Evolutionary conservation across 495 filamentous ascomycete species (phyloP).

Genomic region (Penicillium desertorum): DNA sequence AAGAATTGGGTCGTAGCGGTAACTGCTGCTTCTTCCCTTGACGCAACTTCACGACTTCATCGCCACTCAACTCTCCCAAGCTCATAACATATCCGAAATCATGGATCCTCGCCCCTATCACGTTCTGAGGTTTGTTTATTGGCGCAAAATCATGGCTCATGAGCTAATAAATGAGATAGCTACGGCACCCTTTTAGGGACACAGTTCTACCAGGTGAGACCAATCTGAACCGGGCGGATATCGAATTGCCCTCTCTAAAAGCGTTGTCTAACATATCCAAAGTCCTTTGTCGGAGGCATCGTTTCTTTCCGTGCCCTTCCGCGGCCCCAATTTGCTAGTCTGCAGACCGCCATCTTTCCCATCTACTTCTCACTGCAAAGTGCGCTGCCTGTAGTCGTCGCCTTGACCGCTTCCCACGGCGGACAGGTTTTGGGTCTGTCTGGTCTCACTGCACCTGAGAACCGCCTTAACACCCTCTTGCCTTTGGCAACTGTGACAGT

Average conservation of each 20-base stretch:
- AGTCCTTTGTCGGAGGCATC: conserved; percentile 79
- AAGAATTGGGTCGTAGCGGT: not conserved
- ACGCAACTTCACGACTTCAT: not conserved
- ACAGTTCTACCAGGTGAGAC: conserved; percentile 70
- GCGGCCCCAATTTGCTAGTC: conserved; percentile 72
- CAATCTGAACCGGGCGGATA: not conserved
- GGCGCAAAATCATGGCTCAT: not conserved
- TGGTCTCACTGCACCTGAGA: conserved; percentile 55
- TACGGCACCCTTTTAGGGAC: conserved; percentile 79
- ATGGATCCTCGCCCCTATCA: conserved; percentile 70
- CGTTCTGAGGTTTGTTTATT: conserved; percentile 61
- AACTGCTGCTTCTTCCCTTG: not conserved
- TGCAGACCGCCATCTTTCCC: conserved; percentile 80
- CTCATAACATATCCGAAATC: conserved; percentile 24
- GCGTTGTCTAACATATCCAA: not conserved
- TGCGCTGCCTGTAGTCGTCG: conserved; percentile 65
- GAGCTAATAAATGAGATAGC: conserved; percentile 37
- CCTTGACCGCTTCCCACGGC: conserved; percentile 73
- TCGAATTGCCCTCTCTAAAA: not conserved
- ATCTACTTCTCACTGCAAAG: conserved; percentile 84
- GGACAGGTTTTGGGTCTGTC: conserved; percentile 43
- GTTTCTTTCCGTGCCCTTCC: conserved; percentile 72
- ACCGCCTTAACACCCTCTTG: conserved; percentile 57
- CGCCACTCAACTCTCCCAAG: not conserved
- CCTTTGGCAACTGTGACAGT: conserved; percentile 66